Evolutionary conservation across 306 rosid genomes (phyloP).

Genomic region (Sechiopsis laciniata): DNA sequence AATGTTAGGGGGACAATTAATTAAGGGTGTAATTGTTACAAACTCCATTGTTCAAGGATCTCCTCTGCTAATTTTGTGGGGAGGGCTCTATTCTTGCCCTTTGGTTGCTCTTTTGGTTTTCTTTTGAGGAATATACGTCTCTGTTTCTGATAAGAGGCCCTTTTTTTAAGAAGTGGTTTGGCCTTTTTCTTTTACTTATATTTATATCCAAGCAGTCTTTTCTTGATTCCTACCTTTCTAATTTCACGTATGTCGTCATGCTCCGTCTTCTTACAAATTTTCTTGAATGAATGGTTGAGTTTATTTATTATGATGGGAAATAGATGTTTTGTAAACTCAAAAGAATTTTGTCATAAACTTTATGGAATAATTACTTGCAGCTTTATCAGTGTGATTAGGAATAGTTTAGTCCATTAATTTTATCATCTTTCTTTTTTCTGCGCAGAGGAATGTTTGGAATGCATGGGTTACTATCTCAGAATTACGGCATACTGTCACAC

Average conservation of each 20-base stretch:
- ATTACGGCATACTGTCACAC: slow-evolving; percentile 91
- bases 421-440: slow-evolving; percentile 31
- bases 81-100: too few species aligned
- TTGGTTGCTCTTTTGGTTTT: too few species aligned
- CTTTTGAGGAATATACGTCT: too few species aligned
- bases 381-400: slow-evolving; percentile 19
- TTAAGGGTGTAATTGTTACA: too few species aligned
- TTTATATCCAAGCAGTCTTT: neutral
- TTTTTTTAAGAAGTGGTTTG: neutral
- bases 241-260: neutral
- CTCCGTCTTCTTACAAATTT: neutral
- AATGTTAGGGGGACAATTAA: too few species aligned
- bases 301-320: neutral
- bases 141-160: too few species aligned
- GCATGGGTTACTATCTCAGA: slow-evolving; percentile 97
- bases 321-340: neutral
- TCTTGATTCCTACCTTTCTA: neutral
- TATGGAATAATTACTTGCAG: too few species aligned
- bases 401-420: slow-evolving; percentile 24
- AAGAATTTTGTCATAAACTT: too few species aligned
- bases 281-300: neutral
- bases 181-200: neutral
- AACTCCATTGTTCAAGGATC: too few species aligned
- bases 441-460: slow-evolving; percentile 90
- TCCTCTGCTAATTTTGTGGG: too few species aligned